Base-by-base conservation (phyloP, 176 grass and related monocot species). In the Triticum turgidum region DNA sequence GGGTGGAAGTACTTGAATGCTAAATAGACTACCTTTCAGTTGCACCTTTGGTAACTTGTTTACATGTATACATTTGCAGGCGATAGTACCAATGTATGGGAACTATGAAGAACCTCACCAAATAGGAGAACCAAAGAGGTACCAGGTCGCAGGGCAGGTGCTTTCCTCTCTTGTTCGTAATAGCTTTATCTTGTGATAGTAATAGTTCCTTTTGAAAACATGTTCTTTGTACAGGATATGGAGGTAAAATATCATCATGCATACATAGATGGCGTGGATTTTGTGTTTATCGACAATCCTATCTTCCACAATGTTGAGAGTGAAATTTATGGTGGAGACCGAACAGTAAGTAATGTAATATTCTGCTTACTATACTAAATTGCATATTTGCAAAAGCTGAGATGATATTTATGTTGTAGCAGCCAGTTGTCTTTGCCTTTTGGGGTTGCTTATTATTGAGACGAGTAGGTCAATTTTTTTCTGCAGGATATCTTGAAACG, bases 271-370 rank as follows among this genome's bases (percentile, higher is more conserved):
- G 65, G 86, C 82, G 97, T 98, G 76, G 97, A 98, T 91, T 98
- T 94, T 89, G 92, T 98, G 76, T 98, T 96, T 76, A 80, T 98
- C 8, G 94, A 98, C 80, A 92, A 91, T 78, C 90, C 92, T 64
- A 39, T 87, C 72, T 98, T 96, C 84, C 89, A 73, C 73, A 80
- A 91, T 78, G 89, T 98, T 85, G 92, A 82, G 73, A 92, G 87
- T 87, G 88, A 91, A 83, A 92, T 98, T 82, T 98, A 98, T 89
- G 92, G 94, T 67, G 97, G 97, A 88, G 87, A 96, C n/a, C 88
- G 87, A 88, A 88, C 47, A 73, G 92, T 94, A 94, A 89, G 79
- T 87, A 80, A 79, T 89, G 44, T 70, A 79, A 81, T 86, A 21
- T 82, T 63, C 61, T 91, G 17, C 20, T 52, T 41, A 66, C 69